Base-by-base conservation (phyloP, 2,329 filamentous ascomycete species). In the Septoria petroselini region DNA sequence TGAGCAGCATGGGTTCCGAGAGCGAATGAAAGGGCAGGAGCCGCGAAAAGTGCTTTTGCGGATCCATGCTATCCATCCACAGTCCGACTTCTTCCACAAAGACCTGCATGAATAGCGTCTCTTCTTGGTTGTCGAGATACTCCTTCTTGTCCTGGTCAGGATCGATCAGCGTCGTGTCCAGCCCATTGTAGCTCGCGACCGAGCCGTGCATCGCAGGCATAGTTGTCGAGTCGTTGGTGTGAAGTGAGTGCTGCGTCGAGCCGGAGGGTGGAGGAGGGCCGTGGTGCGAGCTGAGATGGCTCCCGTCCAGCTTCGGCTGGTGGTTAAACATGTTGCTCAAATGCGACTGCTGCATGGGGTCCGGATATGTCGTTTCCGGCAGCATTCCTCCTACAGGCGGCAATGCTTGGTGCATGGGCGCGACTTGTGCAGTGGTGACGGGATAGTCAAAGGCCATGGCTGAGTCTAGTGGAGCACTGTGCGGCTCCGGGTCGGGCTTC, bases 21-120 rank as follows among this genome's bases (percentile, higher is more conserved):
- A 95, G 74, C 1, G 90, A 84, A 61, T 91, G 81, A 61, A 89
- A 90, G 0, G 91, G 90, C n/a, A 96, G 75, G 14, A 88, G 74
- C 40, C 86, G 80, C 18, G 88, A 88, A 67, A 96, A 96, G 73
- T 82, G 87, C 71, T 91, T 91, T 58, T 84, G 78, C 27, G 82
- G 78, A 71, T 95, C 88, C 74, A 96, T 83, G 34, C 84, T 88
- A 69, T 96, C 91, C 88, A 97, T 95, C 89, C 91, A 96, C 2
- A 89, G 70, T 1, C 86, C 90, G 2, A 97, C 88, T 58, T 95
- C 86, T 63, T 94, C 86, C 5, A 94, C 85, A 66, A 95, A 97
- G 0, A 90, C 84, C 67, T 95, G 88, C 85, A 96, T 88, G 65
- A 90, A 90, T n/a, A 85, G 73, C 0, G 93, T 79, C 65, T 95